phyloP scores from a whole-genome alignment of 768 basidiomycete species.

The Leucocoprinus sp. region DNA sequence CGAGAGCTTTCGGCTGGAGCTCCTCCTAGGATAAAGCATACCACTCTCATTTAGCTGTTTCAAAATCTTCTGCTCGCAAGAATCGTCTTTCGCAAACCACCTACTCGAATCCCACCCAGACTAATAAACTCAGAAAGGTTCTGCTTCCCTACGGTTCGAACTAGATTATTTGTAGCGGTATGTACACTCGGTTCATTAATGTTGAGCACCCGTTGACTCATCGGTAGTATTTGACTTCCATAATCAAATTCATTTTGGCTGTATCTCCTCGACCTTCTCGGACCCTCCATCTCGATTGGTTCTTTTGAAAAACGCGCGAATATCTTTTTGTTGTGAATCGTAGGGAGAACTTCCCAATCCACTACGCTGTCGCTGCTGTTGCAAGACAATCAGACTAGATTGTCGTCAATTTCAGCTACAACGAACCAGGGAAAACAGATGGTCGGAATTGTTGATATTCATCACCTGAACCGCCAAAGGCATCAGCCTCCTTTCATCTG shows the following conservation, averaged over 20 bases:
- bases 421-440: constrained; percentile 51
- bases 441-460: constrained; percentile 47
- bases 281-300: constrained; percentile 1
- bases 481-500: neutral
- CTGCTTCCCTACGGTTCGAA: constrained; percentile 59
- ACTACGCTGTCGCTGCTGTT: constrained; percentile 56
- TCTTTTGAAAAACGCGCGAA: constrained; percentile 63
- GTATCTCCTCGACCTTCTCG: neutral
- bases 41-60: constrained; percentile 64
- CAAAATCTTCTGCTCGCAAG: constrained; percentile 56
- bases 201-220: neutral
- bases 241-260: neutral
- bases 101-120: constrained; percentile 59
- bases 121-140: constrained; percentile 53
- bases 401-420: neutral
- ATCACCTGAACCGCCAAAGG: constrained; percentile 37
- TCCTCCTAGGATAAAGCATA: constrained; percentile 53
- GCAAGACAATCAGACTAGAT: constrained; percentile 2
- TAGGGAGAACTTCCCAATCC: constrained; percentile 65
- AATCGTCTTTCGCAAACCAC: constrained; percentile 59
- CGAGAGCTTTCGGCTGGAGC: neutral
- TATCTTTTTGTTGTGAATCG: constrained; percentile 69
- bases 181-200: neutral
- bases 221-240: neutral
- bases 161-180: constrained; percentile 11